Conservation (phyloP, 345 rosid genomes). For the Limnanthes douglasii region DNA sequence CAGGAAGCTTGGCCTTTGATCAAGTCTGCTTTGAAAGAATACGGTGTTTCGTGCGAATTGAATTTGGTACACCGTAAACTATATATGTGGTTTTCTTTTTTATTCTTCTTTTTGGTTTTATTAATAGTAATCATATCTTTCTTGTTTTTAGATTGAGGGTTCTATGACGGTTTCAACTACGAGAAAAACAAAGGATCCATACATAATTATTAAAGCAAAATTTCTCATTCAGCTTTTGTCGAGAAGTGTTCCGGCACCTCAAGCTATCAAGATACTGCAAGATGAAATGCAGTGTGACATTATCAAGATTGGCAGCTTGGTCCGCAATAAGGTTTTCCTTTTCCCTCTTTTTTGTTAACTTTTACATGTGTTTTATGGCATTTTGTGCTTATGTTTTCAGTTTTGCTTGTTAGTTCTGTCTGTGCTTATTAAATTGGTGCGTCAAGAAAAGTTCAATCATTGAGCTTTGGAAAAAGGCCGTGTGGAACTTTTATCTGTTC, state of each 20-base stretch:
- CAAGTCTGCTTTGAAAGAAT: conserved; percentile 60
- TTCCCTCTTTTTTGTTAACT: no score
- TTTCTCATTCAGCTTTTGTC: conserved; percentile 76
- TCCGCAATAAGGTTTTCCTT: conserved; percentile 88
- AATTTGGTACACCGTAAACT: conserved; percentile 31
- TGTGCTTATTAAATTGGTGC: no score
- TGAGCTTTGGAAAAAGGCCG: no score
- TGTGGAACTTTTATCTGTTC: no score
- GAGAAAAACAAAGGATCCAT: conserved; percentile 83
- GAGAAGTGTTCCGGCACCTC: conserved; percentile 96
- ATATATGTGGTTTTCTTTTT: neutral
- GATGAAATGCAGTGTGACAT: conserved; percentile 88
- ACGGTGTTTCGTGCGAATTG: conserved; percentile 51
- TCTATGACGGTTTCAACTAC: conserved; percentile 92
- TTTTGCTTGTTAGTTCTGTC: no score
- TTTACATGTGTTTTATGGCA: no score
- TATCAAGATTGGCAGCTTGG: conserved; percentile 73
- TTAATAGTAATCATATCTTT: neutral
- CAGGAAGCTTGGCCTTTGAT: conserved; percentile 80
- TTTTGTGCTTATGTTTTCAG: no score
- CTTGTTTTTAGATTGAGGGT: conserved; percentile 55
- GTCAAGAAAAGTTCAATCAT: no score
- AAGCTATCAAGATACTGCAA: conserved; percentile 75
- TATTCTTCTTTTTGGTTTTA: neutral
- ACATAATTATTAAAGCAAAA: conserved; percentile 68